Base-by-base conservation (phyloP, 2,329 filamentous ascomycete genomes). In the Ophiostoma himal-ulmi region DNA sequence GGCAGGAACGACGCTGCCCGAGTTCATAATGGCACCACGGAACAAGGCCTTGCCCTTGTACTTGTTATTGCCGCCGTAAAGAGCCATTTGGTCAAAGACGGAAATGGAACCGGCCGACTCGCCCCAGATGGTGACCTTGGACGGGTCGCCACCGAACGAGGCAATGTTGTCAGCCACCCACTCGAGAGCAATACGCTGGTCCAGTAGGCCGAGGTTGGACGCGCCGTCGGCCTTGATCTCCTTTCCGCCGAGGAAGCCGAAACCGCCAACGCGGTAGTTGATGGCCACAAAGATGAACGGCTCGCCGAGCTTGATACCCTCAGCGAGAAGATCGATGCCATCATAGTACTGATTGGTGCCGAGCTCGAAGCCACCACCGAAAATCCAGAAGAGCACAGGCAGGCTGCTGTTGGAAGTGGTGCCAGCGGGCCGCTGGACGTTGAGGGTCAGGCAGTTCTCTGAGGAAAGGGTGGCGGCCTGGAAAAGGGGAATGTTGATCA, bases 81-180 rank as follows among this genome's bases (percentile, higher is more conserved):
- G 81, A 1, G 87, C 81, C 86, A 93, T 92, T 75, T 94, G 92
- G 75, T 93, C 86, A 68, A 90, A 85, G 1, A 92, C 90, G 0
- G 90, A 93, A 72, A 94, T 92, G 17, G 87, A 81, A 0, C 89
- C 89, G 0, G 90, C 89, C 1, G 85, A 88, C 76, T 94, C 88
- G 34, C 92, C 91, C 89, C 89, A 93, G 72, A 94, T 89, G 0
- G 91, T 94, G 7, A 94, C 90, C 77, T 90, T 91, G 26, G 83
- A 82, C 0, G 91, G 89, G 76, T 94, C 91, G 13, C 92, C 92
- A 10, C 92, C 92, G 76, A 95, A 96, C 0, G 86, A 83, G 0
- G 81, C 87, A 71, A 94, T 92, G 74, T 94, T 92, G 75, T 92
- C 90, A 10, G 89, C 87, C 0, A 91, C 85, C 91, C 91, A 94